Evolutionary conservation across 352 stramenopile genomes (phyloP).

Genomic region (Globisporangium acanthophoron): DNA sequence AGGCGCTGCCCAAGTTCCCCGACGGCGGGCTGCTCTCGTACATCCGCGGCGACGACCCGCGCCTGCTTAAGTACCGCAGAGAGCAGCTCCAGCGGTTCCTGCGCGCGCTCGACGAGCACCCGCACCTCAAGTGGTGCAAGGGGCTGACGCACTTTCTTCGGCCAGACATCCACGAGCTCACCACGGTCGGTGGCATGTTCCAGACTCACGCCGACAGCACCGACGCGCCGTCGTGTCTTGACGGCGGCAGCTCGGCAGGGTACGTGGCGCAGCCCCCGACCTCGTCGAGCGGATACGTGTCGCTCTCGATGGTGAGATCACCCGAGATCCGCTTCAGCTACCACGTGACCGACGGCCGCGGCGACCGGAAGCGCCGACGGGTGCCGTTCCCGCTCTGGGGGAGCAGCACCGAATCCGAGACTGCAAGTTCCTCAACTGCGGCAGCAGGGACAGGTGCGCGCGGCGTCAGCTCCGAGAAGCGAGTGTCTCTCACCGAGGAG

Average conservation of each 20-base stretch:
- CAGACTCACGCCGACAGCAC: slow-evolving; percentile 19
- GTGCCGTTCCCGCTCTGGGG: slow-evolving; percentile 36
- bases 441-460: not conserved
- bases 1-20: slow-evolving; percentile 57
- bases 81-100: slow-evolving; percentile 61
- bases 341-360: slow-evolving; percentile 32
- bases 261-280: slow-evolving; percentile 13
- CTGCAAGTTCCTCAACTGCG: not conserved
- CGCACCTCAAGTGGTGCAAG: slow-evolving; percentile 50
- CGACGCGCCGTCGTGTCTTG: slow-evolving; percentile 15
- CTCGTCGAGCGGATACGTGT: slow-evolving; percentile 60
- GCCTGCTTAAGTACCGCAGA: slow-evolving; percentile 58
- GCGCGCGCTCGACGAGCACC: slow-evolving; percentile 49
- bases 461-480: slow-evolving; percentile 13
- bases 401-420: slow-evolving; percentile 12
- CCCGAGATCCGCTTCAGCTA: slow-evolving; percentile 75
- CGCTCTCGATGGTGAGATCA: slow-evolving; percentile 65
- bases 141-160: slow-evolving; percentile 60
- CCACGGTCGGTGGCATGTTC: slow-evolving; percentile 28
- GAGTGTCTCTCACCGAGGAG: slow-evolving; percentile 16
- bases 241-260: slow-evolving; percentile 13
- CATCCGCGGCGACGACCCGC: slow-evolving; percentile 65
- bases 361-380: slow-evolving; percentile 53
- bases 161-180: slow-evolving; percentile 43
- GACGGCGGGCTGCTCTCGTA: slow-evolving; percentile 69